Evolutionary conservation across 140 eudicot species (phyloP).

Genomic region (Ambrosia hybrid): DNA sequence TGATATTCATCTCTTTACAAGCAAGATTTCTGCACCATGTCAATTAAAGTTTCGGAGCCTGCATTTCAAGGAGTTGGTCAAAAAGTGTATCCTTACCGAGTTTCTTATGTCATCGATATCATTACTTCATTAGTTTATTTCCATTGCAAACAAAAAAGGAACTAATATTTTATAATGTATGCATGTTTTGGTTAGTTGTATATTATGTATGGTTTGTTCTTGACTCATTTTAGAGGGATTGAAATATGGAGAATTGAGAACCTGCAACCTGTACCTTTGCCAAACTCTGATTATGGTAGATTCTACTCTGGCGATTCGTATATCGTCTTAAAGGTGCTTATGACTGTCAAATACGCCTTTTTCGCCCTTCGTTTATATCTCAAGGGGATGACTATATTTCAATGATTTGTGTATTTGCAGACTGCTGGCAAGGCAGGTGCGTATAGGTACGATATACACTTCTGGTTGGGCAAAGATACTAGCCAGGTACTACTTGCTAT

Average conservation of each 20-base stretch:
- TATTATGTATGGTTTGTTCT: constrained; percentile 24
- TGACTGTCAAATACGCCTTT: not conserved
- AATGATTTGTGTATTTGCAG: constrained; percentile 39
- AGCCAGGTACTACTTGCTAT: constrained; percentile 58
- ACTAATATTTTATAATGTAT: not conserved
- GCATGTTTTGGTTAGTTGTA: constrained; percentile 2
- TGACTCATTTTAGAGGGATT: constrained; percentile 73
- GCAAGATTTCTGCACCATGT: constrained; percentile 46
- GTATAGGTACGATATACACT: constrained; percentile 75
- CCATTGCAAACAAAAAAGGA: not conserved
- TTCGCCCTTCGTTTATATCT: not conserved
- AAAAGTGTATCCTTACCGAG: constrained; percentile 55
- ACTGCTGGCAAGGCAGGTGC: constrained; percentile 92
- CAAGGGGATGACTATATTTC: not conserved
- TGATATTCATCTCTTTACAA: constrained; percentile 1
- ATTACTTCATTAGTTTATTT: not conserved
- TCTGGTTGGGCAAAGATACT: constrained; percentile 98
- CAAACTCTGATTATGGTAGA: constrained; percentile 78
- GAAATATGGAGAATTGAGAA: constrained; percentile 94
- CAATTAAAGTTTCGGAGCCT: constrained; percentile 81
- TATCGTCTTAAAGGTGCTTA: constrained; percentile 72
- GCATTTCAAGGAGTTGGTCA: constrained; percentile 96
- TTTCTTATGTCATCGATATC: not conserved
- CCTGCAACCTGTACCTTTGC: constrained; percentile 77
- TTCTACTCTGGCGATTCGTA: constrained; percentile 82